Conservation (phyloP, 805 yeast species). For the Blastobotrys chiropterorum region DNA sequence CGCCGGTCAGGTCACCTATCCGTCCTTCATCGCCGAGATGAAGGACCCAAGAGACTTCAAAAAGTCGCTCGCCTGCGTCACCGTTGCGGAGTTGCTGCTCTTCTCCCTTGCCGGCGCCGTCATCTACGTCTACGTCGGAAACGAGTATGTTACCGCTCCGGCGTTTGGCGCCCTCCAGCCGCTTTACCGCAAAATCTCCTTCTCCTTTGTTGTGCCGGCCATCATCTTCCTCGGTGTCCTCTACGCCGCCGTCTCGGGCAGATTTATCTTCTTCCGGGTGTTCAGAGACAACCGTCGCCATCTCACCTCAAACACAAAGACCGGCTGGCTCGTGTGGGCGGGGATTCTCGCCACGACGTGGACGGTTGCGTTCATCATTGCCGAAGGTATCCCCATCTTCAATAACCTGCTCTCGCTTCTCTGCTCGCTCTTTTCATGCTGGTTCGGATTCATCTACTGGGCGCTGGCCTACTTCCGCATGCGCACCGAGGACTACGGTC, state of each 20-base stretch:
- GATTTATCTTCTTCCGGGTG: conserved; percentile 43
- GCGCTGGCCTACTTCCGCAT: conserved; percentile 48
- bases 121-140: conserved; percentile 52
- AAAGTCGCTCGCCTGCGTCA: conserved; percentile 49
- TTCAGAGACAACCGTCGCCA: conserved; percentile 38
- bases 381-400: conserved; percentile 61
- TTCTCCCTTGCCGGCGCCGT: conserved; percentile 53
- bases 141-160: conserved; percentile 48
- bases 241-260: conserved; percentile 49
- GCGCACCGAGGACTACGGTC: conserved; percentile 32
- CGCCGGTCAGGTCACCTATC: conserved; percentile 60
- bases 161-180: conserved; percentile 50
- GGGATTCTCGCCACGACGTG: conserved; percentile 40
- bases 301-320: conserved; percentile 40
- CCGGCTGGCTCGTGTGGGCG: conserved; percentile 51
- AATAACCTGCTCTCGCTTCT: conserved; percentile 50
- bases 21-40: conserved; percentile 58
- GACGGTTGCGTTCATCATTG: conserved; percentile 51
- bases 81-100: conserved; percentile 42
- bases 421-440: conserved; percentile 58
- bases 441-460: conserved; percentile 64
- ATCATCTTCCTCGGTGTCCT: conserved; percentile 50
- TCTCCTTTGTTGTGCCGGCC: conserved; percentile 58
- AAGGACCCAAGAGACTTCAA: conserved; percentile 49
- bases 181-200: conserved; percentile 46